These are phyloP conservation scores for Earliella scabrosa DNA, from an alignment of 1,284 basidiomycete genomes.

Conservation along the genomic window DNA sequence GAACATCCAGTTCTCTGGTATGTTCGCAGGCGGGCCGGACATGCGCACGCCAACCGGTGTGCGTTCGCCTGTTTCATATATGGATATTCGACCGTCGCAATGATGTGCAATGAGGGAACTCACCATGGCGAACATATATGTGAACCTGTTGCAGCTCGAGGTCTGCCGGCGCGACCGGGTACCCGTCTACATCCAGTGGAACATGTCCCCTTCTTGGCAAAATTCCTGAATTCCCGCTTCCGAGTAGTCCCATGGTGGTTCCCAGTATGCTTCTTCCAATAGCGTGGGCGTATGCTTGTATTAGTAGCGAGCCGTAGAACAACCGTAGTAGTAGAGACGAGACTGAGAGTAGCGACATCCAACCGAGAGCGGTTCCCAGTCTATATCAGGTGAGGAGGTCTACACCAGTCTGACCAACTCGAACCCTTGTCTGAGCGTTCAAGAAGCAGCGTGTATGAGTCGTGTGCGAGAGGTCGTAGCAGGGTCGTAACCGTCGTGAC, in stretches of 20 bases:
- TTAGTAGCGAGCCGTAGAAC: conserved; percentile 19
- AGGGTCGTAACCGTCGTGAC: too few species aligned
- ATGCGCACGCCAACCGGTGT: conserved; percentile 73
- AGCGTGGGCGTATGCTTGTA: conserved; percentile 11
- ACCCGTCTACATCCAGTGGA: conserved; percentile 61
- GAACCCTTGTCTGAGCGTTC: background rate
- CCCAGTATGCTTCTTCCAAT: background rate
- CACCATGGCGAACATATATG: conserved; percentile 76
- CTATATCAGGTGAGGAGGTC: too few species aligned
- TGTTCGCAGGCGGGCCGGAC: conserved; percentile 60
- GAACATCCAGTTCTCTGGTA: conserved; percentile 73
- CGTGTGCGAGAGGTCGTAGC: too few species aligned
- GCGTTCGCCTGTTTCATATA: conserved; percentile 57
- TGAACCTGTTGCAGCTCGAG: conserved; percentile 74
- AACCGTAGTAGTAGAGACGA: conserved; percentile 14
- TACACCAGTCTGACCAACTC: too few species aligned
- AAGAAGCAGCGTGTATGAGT: too few species aligned
- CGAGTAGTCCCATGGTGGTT: conserved; percentile 13
- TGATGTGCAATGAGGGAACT: conserved; percentile 25
- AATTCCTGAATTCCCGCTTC: background rate
- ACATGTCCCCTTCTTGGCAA: conserved; percentile 21
- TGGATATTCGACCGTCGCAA: background rate
- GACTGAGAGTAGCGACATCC: conserved; percentile 17
- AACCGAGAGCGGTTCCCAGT: background rate
- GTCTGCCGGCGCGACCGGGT: conserved; percentile 58